Base-by-base conservation (phyloP, 352 stramenopile species). In the Phytophthora pluvialis region DNA sequence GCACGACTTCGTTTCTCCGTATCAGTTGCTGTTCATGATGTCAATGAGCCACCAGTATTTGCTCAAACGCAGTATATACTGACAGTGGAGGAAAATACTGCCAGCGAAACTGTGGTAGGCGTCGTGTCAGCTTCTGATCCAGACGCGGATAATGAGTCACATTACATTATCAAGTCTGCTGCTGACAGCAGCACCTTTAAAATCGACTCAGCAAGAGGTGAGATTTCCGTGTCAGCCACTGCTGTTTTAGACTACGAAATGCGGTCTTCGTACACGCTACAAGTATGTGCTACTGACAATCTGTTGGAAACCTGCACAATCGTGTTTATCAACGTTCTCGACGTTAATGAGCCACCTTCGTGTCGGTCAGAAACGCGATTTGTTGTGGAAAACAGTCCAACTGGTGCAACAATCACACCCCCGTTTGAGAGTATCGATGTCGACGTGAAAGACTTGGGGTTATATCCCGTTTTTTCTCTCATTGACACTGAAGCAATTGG, bases 1-100 rank as follows among this genome's bases (percentile, higher is more conserved):
- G 42, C 40, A 1, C 42, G 15, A 26, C 16, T 70, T 36, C 15
- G 9, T 26, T 11, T 74, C 16, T 7, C 45, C 25, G 9, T 70
- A 32, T 64, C 21, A 29, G 32, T 71, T 9, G 8, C 15, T 21
- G 9, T 71, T 26, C 4, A 64, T 40, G 50, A 74, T 26, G 44
- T 71, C 3, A 74, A 74, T 26, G 67, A 74, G 39, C 39, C 49
- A 18, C 67, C 67, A 25, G 16, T 59, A 7, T 71, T 71, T 64
- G 11, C 18, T 33, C 67, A 51, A 16, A 55, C 2, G 16, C 6
- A 42, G 3, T 71, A 48, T 15, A 32, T n/a, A 10, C 7, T 71
- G n/a, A 13, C 54, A 15, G 29, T 67, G 6, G 32, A 47, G 10
- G 67, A 74, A 50, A 70, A 74, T n/a, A 11, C 60, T 13, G 11